These are phyloP conservation scores for Acorus calamus DNA, from an alignment of 106 monocot genomes.

Conservation along the genomic window DNA sequence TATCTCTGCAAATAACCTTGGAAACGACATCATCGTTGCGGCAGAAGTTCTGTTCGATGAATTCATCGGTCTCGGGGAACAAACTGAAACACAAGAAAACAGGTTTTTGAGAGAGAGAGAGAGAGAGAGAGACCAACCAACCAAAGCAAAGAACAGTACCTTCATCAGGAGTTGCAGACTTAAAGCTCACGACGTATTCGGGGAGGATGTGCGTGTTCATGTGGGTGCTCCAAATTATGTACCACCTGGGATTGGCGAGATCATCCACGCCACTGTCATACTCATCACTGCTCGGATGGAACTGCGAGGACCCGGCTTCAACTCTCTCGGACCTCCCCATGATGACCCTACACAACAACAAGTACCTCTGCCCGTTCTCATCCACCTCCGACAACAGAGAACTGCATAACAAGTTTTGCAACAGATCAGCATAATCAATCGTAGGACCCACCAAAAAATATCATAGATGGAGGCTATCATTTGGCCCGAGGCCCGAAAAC, in stretches of 20 bases:
- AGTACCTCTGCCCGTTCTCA: constrained; percentile 38
- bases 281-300: constrained; percentile 30
- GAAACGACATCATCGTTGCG: constrained; percentile 3
- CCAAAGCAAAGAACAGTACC: background rate
- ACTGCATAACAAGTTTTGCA: constrained; percentile 16
- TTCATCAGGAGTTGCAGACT: background rate
- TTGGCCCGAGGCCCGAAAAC: too few relatives aligned
- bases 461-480: background rate
- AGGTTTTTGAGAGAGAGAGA: background rate
- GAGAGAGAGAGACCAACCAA: background rate
- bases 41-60: background rate
- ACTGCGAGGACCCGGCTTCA: constrained; percentile 19
- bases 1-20: constrained; percentile 26
- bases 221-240: constrained; percentile 48
- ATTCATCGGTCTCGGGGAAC: background rate
- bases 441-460: background rate
- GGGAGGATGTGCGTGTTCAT: constrained; percentile 58
- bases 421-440: background rate
- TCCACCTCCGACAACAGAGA: constrained; percentile 25
- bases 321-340: constrained; percentile 39
- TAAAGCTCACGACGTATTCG: constrained; percentile 53
- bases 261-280: constrained; percentile 54
- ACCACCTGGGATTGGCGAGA: constrained; percentile 34
- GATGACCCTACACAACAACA: constrained; percentile 53
- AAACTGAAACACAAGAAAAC: background rate